Conservation (phyloP, 352 stramenopile species). For the Globisporangium okanoganense region DNA sequence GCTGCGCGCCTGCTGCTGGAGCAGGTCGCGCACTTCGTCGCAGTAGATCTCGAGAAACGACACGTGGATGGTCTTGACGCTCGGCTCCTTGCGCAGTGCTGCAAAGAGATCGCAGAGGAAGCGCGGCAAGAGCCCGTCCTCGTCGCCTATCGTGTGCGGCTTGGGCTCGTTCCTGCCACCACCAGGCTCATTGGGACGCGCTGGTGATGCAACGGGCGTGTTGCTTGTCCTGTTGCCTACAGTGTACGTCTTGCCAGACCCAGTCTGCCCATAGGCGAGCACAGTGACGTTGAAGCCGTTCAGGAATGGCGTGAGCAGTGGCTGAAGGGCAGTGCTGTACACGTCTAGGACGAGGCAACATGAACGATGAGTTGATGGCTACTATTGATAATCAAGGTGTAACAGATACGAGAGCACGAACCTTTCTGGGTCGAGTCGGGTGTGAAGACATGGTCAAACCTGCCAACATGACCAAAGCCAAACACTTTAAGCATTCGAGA, state of each 20-base stretch:
- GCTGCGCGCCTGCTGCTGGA: constrained; percentile 34
- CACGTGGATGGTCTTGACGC: constrained; percentile 32
- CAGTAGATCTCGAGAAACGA: constrained; percentile 92
- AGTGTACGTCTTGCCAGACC: constrained; percentile 54
- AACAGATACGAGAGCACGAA: no score
- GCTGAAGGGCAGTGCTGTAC: constrained; percentile 34
- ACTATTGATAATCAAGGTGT: neutral
- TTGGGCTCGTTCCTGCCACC: neutral
- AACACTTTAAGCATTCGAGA: neutral
- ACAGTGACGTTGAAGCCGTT: constrained; percentile 62
- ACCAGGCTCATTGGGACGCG: neutral
- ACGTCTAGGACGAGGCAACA: constrained; percentile 20
- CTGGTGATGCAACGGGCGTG: constrained; percentile 12
- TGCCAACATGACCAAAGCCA: constrained; percentile 11
- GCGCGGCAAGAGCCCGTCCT: constrained; percentile 47
- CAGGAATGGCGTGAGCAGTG: constrained; percentile 41
- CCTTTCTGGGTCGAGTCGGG: constrained; percentile 31
- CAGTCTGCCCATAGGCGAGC: constrained; percentile 56
- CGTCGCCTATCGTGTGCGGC: constrained; percentile 7
- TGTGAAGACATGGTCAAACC: constrained; percentile 63
- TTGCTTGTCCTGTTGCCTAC: constrained; percentile 35
- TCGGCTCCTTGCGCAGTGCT: constrained; percentile 32
- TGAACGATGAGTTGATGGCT: neutral
- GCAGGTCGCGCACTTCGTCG: constrained; percentile 90
- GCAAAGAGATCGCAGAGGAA: constrained; percentile 50